phyloP scores from a whole-genome alignment of 73 alveolate genomes.

The Durusdinium trenchii region DNA sequence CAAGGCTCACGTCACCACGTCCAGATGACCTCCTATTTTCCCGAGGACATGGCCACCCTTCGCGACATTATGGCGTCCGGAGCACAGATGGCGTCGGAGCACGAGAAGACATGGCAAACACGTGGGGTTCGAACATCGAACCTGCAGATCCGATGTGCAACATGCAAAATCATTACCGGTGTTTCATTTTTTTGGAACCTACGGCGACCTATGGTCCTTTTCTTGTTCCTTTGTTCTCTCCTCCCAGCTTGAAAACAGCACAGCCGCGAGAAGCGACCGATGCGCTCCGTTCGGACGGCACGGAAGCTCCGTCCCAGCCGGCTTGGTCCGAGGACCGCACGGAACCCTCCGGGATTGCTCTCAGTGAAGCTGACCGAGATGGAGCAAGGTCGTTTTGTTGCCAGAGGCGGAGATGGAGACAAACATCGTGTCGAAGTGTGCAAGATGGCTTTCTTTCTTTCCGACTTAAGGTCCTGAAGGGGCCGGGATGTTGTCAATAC shows the following conservation, averaged over 20 bases:
- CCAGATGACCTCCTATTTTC: not conserved
- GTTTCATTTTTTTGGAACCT: too few relatives aligned
- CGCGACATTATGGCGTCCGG: slow-evolving; percentile 65
- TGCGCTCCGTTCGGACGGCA: too few relatives aligned
- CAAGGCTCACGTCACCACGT: too few relatives aligned
- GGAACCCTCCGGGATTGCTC: slow-evolving; percentile 71
- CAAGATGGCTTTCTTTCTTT: too few relatives aligned
- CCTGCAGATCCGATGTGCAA: not conserved
- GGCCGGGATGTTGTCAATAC: too few relatives aligned
- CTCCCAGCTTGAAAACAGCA: too few relatives aligned
- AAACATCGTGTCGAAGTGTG: too few relatives aligned
- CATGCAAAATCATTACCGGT: not conserved
- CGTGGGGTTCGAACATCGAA: not conserved
- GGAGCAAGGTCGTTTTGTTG: slow-evolving; percentile 82
- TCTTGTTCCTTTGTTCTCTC: too few relatives aligned
- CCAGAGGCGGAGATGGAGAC: slow-evolving; percentile 30
- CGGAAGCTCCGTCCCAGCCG: not conserved
- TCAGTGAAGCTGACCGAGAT: slow-evolving; percentile 82
- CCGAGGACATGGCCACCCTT: slow-evolving; percentile 51
- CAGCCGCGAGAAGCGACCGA: not conserved
- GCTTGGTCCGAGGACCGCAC: slow-evolving; percentile 6
- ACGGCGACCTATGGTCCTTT: not conserved
- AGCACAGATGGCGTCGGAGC: not conserved
- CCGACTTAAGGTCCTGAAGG: too few relatives aligned
- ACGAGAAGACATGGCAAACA: not conserved